These are phyloP conservation scores for Cystobasidium slooffiae DNA, from an alignment of 1,284 basidiomycete genomes.

Conservation along the genomic window DNA sequence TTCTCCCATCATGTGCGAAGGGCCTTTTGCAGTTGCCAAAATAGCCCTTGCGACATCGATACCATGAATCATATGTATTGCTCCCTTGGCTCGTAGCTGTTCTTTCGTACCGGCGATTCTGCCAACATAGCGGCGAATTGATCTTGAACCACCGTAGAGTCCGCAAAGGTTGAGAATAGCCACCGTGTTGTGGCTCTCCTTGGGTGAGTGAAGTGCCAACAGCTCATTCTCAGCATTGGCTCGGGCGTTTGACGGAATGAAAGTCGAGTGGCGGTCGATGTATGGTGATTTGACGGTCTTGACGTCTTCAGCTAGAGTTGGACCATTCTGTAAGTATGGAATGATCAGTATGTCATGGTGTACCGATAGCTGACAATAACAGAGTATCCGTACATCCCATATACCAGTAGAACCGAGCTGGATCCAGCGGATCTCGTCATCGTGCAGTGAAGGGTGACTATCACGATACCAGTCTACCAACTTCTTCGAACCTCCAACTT, in stretches of 20 bases:
- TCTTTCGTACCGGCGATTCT: conserved; percentile 66
- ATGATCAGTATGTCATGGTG: conserved; percentile 9
- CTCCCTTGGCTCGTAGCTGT: conserved; percentile 62
- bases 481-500: conserved; percentile 59
- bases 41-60: conserved; percentile 66
- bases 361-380: too few species aligned
- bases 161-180: conserved; percentile 67
- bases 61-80: conserved; percentile 62
- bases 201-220: conserved; percentile 58
- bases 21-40: conserved; percentile 54
- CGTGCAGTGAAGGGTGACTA: conserved; percentile 28
- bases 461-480: conserved; percentile 57
- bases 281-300: conserved; percentile 53
- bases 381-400: conserved; percentile 63
- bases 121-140: conserved; percentile 63
- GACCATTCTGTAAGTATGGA: conserved; percentile 47
- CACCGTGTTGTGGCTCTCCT: conserved; percentile 56
- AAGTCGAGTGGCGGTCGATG: conserved; percentile 64
- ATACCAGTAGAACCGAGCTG: conserved; percentile 68
- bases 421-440: conserved; percentile 60
- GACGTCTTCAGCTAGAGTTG: conserved; percentile 49
- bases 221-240: conserved; percentile 65
- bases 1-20: conserved; percentile 37
- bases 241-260: conserved; percentile 58
- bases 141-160: conserved; percentile 66